phyloP scores from a whole-genome alignment of 768 basidiomycete genomes.

The Auriscalpium orientale region DNA sequence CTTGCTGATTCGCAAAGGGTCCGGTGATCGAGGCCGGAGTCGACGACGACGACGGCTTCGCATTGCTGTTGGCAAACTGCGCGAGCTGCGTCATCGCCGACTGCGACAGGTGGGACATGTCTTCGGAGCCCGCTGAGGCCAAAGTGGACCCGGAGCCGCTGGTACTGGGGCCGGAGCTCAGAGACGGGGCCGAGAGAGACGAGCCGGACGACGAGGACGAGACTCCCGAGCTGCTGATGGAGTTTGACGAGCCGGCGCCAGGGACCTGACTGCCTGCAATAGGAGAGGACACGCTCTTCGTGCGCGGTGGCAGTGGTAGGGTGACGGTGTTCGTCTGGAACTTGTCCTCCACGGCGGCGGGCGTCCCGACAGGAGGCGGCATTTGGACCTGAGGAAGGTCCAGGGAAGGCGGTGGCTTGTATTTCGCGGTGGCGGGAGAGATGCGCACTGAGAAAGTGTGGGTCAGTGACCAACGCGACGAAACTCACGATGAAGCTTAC shows the following conservation, averaged over 20 bases:
- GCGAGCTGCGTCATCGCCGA: slow-evolving; percentile 41
- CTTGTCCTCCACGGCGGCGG: neutral
- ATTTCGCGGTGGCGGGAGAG: slow-evolving; percentile 84
- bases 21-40: slow-evolving; percentile 28
- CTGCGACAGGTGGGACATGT: slow-evolving; percentile 41
- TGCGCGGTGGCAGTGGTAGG: slow-evolving; percentile 40
- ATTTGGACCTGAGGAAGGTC: slow-evolving; percentile 16
- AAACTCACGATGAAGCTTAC: slow-evolving; percentile 35
- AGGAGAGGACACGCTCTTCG: slow-evolving; percentile 65
- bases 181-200: slow-evolving; percentile 25
- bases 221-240: slow-evolving; percentile 17
- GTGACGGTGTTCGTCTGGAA: slow-evolving; percentile 37
- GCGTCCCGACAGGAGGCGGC: neutral
- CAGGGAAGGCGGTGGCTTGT: slow-evolving; percentile 47
- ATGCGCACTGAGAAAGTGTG: slow-evolving; percentile 62
- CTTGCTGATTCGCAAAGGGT: slow-evolving; percentile 36
- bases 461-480: slow-evolving; percentile 19
- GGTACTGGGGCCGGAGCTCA: slow-evolving; percentile 31
- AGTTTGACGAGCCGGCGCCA: slow-evolving; percentile 14
- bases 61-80: slow-evolving; percentile 15
- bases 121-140: slow-evolving; percentile 43
- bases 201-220: slow-evolving; percentile 37
- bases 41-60: slow-evolving; percentile 4
- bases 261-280: slow-evolving; percentile 38
- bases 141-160: slow-evolving; percentile 45